Conservation (phyloP, 1,284 basidiomycete species). For the Naganishia liquefaciens region DNA sequence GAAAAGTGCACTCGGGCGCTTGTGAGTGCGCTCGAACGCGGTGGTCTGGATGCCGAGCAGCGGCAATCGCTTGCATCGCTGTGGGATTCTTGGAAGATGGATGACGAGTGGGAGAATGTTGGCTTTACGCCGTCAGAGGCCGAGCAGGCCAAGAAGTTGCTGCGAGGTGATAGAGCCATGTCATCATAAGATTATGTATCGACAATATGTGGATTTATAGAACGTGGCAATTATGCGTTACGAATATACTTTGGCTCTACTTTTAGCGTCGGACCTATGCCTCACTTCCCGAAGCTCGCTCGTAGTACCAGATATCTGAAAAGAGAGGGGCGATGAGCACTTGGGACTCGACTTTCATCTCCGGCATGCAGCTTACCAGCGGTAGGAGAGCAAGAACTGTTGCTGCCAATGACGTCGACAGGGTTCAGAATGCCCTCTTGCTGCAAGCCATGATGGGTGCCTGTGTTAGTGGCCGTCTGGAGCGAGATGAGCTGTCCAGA, state of each 20-base stretch:
- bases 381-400: conserved; percentile 40
- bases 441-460: not conserved
- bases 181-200: not conserved
- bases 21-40: conserved; percentile 47
- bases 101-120: conserved; percentile 38
- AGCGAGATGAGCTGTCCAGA: not conserved
- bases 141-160: conserved; percentile 19
- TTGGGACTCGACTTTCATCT: not conserved
- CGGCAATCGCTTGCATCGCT: conserved; percentile 43
- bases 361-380: conserved; percentile 28
- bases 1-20: conserved; percentile 72
- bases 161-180: not conserved
- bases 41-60: conserved; percentile 45
- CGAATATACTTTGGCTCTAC: not conserved
- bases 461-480: not conserved
- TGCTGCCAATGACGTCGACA: conserved; percentile 37
- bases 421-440: conserved; percentile 35
- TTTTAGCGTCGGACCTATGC: not conserved
- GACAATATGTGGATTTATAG: not conserved
- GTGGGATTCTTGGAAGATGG: conserved; percentile 41
- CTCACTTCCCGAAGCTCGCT: conserved; percentile 34
- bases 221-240: not conserved
- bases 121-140: conserved; percentile 40
- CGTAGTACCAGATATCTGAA: conserved; percentile 39
- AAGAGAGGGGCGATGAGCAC: not conserved